Evolutionary conservation across 495 filamentous ascomycete species (phyloP), one percentile per base, ranked within the genome.

Genomic region (Hyaloscypha variabilis): DNA sequence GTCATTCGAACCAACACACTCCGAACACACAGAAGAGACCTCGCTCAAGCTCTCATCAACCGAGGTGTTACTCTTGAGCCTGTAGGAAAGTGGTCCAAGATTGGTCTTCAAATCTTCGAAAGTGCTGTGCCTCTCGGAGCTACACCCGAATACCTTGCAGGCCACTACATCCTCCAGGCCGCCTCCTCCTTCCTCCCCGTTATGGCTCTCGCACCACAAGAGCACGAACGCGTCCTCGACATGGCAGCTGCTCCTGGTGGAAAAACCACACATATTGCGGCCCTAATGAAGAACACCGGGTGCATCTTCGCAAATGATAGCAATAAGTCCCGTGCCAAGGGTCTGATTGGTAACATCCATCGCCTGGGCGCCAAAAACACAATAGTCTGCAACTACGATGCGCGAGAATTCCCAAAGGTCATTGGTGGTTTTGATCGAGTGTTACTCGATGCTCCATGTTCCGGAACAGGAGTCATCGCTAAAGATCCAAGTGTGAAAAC

Each of bases 231-330:
- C 11, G 81, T 94, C 28, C 91, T 96, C 58, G 88, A 92, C 80
- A 99, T 99, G 95, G 93, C 95, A n/a, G 87, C 95, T 63, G 95
- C 95, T 66, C 95, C 95, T 63, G 95, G 95, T 78, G 95, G 95
- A 76, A 99, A 99, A 79, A 96, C 93, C 8, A 97, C 96, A 3
- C 92, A 98, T 75, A 92, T 97, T 72, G 91, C 95, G 17, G 95
- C 96, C 0, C 77, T 99, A 67, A 98, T 99, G 95, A 96, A 94
- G 76, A 99, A 99, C 77, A 98, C 96, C 0, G 95, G 95, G 58
- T 91, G 87, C 67, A 90, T 99, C 58, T 95, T 98, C 75, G 95
- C 95, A 69, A 98, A 98, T 80, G 95, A 99, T 87, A 87, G 88
- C 73, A 97, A 90, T 82, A 97, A 97, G 72, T 76, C 87, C 42